Conservation (phyloP, 768 basidiomycete genomes). For the Tylopilus subfusipes region DNA sequence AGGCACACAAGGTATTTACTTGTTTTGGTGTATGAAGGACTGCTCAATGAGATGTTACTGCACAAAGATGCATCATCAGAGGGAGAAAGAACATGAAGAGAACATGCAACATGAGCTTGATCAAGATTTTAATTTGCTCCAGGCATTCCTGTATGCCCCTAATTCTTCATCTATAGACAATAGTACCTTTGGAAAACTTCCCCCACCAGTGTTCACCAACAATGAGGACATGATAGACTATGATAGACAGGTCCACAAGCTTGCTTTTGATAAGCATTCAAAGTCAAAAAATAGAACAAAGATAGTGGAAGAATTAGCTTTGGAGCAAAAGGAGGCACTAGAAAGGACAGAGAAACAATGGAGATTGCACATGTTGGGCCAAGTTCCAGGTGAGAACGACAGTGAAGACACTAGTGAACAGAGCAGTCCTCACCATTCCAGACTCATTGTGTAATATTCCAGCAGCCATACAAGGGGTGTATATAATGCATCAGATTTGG, state of each 20-base stretch:
- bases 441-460: too few relatives aligned
- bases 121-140: constrained; percentile 77
- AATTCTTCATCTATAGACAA: constrained; percentile 44
- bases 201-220: neutral
- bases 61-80: constrained; percentile 76
- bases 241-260: constrained; percentile 86
- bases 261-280: constrained; percentile 90
- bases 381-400: constrained; percentile 64
- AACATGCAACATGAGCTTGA: constrained; percentile 86
- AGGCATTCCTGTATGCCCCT: constrained; percentile 63
- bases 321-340: constrained; percentile 82
- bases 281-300: constrained; percentile 94
- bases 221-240: constrained; percentile 58
- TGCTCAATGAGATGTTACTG: neutral
- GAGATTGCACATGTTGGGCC: constrained; percentile 79
- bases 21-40: neutral
- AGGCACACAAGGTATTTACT: constrained; percentile 77
- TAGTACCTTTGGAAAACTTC: constrained; percentile 26
- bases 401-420: constrained; percentile 44
- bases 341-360: constrained; percentile 83
- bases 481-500: too few relatives aligned
- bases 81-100: constrained; percentile 82
- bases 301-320: constrained; percentile 90
- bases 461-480: too few relatives aligned
- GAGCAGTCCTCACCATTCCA: too few relatives aligned